Evolutionary conservation across 139 green algal genomes (phyloP).

Genomic region (Chlorella sp.): DNA sequence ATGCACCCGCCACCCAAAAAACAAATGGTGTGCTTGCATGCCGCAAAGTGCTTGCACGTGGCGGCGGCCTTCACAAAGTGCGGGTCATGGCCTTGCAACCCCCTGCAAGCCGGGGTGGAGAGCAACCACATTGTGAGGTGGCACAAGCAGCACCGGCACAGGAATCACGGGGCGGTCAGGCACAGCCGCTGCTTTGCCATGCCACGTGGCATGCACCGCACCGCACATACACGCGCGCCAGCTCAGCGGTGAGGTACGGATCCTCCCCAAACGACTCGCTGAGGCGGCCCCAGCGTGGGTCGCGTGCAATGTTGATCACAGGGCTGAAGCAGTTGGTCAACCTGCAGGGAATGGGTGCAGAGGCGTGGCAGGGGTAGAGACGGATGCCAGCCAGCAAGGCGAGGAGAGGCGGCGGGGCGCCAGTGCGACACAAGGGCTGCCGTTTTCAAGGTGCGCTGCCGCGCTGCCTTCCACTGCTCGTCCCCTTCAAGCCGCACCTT

Average conservation of each 20-base stretch:
- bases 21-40: background rate
- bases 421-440: too few species aligned
- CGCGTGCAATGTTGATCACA: constrained; percentile 62
- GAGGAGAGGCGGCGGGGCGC: too few species aligned
- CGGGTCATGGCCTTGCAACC: constrained; percentile 24
- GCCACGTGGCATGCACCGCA: too few species aligned
- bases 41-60: constrained; percentile 64
- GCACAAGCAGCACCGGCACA: background rate
- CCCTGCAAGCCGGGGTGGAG: background rate
- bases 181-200: background rate
- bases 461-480: too few species aligned
- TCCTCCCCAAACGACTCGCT: constrained; percentile 60
- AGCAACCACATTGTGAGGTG: background rate
- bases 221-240: constrained; percentile 43
- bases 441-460: too few species aligned
- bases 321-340: constrained; percentile 51
- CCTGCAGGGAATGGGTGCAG: constrained; percentile 2
- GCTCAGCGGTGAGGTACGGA: constrained; percentile 37
- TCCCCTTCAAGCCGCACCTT: background rate
- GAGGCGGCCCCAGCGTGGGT: constrained; percentile 54
- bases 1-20: too few species aligned
- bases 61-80: constrained; percentile 47
- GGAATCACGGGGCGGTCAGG: background rate
- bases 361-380: background rate
- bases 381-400: too few species aligned